Percentiles rank a stretch among this genome's conserved stretches.
phyloP scores from a whole-genome alignment of 768 basidiomycete species.

The Boletellus ananas region DNA sequence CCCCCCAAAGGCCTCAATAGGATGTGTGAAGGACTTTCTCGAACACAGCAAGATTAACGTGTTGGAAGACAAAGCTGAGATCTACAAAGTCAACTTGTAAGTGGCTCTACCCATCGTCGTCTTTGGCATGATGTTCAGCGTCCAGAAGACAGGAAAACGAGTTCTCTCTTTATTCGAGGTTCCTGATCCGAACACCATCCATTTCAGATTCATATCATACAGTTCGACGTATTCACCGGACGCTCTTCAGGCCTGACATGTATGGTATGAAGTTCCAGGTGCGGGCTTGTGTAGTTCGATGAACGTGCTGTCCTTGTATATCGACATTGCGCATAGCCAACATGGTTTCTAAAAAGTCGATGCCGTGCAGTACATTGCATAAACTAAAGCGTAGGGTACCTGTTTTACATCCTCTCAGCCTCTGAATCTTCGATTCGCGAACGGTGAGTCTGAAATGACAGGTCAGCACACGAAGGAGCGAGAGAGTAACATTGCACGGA shows the following conservation, averaged over 20 bases:
- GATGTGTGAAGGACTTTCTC: constrained; percentile 39
- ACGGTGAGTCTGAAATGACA: constrained; percentile 47
- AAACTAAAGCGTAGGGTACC: constrained; percentile 25
- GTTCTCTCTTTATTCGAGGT: constrained; percentile 49
- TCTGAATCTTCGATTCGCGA: constrained; percentile 62
- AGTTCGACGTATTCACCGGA: constrained; percentile 61
- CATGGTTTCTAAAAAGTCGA: constrained; percentile 15
- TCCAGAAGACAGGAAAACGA: constrained; percentile 32
- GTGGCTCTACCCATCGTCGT: constrained; percentile 20
- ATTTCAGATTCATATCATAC: constrained; percentile 67
- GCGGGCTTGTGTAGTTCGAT: constrained; percentile 51
- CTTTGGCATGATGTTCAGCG: constrained; percentile 3
- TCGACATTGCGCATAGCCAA: constrained; percentile 12
- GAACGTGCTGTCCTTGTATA: constrained; percentile 12
- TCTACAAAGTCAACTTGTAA: constrained; percentile 50
- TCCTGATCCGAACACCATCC: constrained; percentile 52
- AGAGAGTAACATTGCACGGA: constrained; percentile 31
- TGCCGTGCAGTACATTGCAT: constrained; percentile 7
- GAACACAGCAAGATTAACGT: constrained; percentile 42
- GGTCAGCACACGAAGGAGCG: constrained; percentile 4
- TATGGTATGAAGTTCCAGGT: constrained; percentile 41
- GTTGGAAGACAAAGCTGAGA: constrained; percentile 39
- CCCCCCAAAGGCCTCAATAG: constrained; percentile 43
- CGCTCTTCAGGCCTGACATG: constrained; percentile 36
- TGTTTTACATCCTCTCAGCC: constrained; percentile 61